Conservation (phyloP, 768 basidiomycete species). For the Collybia sp. region DNA sequence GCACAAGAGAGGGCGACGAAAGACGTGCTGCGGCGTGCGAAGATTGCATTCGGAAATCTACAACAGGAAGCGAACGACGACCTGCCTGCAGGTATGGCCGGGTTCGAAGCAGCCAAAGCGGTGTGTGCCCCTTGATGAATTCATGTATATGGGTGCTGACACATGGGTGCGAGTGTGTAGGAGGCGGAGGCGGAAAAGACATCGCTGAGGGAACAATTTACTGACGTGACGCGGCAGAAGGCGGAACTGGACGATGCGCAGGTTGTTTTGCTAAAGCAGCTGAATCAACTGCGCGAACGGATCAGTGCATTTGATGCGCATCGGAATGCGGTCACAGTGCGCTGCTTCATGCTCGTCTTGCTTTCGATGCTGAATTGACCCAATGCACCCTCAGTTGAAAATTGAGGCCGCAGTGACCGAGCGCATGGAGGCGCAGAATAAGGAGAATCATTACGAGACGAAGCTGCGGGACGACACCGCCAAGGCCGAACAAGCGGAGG, state of each 20-base stretch:
- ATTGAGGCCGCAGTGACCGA: slow-evolving; percentile 43
- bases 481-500: slow-evolving; percentile 40
- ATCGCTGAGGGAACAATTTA: slow-evolving; percentile 41
- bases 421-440: slow-evolving; percentile 47
- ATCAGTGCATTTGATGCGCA: slow-evolving; percentile 48
- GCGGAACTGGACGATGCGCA: slow-evolving; percentile 42
- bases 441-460: slow-evolving; percentile 38
- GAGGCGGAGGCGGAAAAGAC: slow-evolving; percentile 52
- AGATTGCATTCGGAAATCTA: slow-evolving; percentile 27
- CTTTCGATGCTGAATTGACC: neutral
- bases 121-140: slow-evolving; percentile 26
- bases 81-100: slow-evolving; percentile 57
- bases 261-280: slow-evolving; percentile 33
- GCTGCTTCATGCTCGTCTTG: slow-evolving; percentile 6
- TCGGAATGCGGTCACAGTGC: slow-evolving; percentile 39
- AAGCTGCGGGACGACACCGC: slow-evolving; percentile 50
- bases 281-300: slow-evolving; percentile 40
- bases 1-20: slow-evolving; percentile 14
- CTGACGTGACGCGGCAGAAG: slow-evolving; percentile 39
- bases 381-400: slow-evolving; percentile 33
- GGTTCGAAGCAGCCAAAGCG: slow-evolving; percentile 47
- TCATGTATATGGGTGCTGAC: neutral
- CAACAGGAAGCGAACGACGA: slow-evolving; percentile 67
- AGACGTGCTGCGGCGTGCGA: slow-evolving; percentile 13
- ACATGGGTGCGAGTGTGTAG: slow-evolving; percentile 24